Base-by-base conservation (phyloP, 441 rosid species). In the Erodium moschatum region DNA sequence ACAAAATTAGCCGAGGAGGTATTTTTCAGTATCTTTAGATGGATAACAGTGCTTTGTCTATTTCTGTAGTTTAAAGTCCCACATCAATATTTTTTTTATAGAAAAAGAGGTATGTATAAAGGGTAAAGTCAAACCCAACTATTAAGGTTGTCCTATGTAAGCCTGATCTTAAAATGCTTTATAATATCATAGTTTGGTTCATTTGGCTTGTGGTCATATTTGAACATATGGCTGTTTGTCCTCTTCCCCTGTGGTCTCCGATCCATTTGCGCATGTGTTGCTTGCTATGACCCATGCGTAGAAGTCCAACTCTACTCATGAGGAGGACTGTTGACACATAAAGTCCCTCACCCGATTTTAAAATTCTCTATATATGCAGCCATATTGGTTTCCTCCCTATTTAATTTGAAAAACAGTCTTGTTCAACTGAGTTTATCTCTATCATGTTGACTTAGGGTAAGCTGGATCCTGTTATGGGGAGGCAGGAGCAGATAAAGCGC, bases 401-500 rank as follows among this genome's bases (percentile, higher is more conserved):
- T 13, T 52, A 5, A 15, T 4, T 5, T 52, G 6, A 40, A 3
- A 40, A 40, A 38, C 12, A 40, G 2, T 40, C 1, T 40, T 11
- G 31, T 40, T 40, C 46, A 40, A 11, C 12, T 40, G 46, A 40
- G 46, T 40, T 40, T 40, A 40, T 8, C 20, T 52, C 4, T 52
- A 52, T 52, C 9, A 16, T 52, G 60, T 52, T 15, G 60, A 52
- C 15, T n/a, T n/a, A 91, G 92, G 99, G 97, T 69, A 88, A 85
- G 71, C 71, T 95, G 81, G 99, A 95, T 81, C 99, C 99, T n/a
- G 97, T 95, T 71, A 92, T 95, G 74, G 99, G 99, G 48, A 85
- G 99, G 80, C 96, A 90, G 73, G 76, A 76, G 0, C 96, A 95
- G 75, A 90, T 95, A 68, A 92, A 90, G 81, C 89, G 99, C 69